These are phyloP conservation scores for Mucor racemosus DNA, from an alignment of 371 early-diverging fungal species.

Conservation along the genomic window DNA sequence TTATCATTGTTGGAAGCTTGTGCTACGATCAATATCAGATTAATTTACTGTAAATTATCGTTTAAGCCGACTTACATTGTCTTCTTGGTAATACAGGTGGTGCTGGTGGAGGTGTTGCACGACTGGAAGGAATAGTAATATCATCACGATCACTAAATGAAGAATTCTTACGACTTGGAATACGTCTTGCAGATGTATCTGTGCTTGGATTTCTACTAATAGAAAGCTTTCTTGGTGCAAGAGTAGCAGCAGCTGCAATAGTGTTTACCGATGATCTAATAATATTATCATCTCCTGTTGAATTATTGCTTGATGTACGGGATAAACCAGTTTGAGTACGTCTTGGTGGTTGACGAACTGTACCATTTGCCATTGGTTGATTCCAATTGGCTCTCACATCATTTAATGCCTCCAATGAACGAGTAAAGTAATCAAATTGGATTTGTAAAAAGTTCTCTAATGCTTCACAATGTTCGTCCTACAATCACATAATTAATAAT, in stretches of 20 bases:
- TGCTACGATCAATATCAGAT: constrained; percentile 2
- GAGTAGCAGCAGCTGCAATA: background rate
- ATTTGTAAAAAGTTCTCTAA: constrained; percentile 61
- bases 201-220: constrained; percentile 9
- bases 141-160: constrained; percentile 20
- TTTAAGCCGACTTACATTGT: constrained; percentile 22
- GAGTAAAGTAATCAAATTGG: constrained; percentile 54
- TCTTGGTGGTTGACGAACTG: background rate
- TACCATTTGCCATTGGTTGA: constrained; percentile 3
- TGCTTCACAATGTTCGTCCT: constrained; percentile 64
- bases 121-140: constrained; percentile 1
- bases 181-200: constrained; percentile 9
- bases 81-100: constrained; percentile 31
- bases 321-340: constrained; percentile 7
- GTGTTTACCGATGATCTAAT: background rate
- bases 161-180: constrained; percentile 15
- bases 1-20: constrained; percentile 20
- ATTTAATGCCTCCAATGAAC: constrained; percentile 48
- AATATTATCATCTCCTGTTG: constrained; percentile 4
- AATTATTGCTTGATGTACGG: constrained; percentile 23
- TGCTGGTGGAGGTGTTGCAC: constrained; percentile 9
- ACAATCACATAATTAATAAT: background rate
- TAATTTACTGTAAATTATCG: background rate
- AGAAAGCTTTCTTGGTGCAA: constrained; percentile 9
- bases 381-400: constrained; percentile 21